Evolutionary conservation across 441 rosid genomes (phyloP), one percentile per base, ranked within the genome.

Genomic region (Francoa sonchifolia): DNA sequence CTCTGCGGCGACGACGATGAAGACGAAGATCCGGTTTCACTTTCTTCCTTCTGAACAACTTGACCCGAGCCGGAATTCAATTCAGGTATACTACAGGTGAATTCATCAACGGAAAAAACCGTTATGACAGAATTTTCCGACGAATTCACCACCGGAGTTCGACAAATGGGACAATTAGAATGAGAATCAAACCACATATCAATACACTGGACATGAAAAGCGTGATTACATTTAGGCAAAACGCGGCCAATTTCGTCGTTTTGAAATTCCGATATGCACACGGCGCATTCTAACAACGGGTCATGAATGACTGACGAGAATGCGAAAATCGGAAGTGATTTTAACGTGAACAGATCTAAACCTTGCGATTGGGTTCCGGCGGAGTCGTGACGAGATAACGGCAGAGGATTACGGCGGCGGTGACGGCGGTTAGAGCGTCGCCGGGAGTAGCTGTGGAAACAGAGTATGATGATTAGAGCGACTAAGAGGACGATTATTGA

Each of bases 71-170:
- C n/a, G n/a, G n/a, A n/a, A n/a, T n/a, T n/a, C n/a, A n/a, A n/a
- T n/a, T n/a, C n/a, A n/a, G n/a, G n/a, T n/a, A n/a, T n/a, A n/a
- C n/a, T n/a, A n/a, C n/a, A n/a, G n/a, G n/a, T n/a, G n/a, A n/a
- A n/a, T n/a, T n/a, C n/a, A n/a, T n/a, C n/a, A n/a, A n/a, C n/a
- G n/a, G n/a, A n/a, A n/a, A n/a, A n/a, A n/a, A n/a, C n/a, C n/a
- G n/a, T n/a, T n/a, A n/a, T n/a, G n/a, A n/a, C n/a, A n/a, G n/a
- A n/a, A n/a, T n/a, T n/a, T n/a, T n/a, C n/a, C n/a, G n/a, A n/a
- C n/a, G n/a, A n/a, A n/a, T n/a, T n/a, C n/a, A n/a, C n/a, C n/a
- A 74, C 75, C 43, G 77, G 70, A 7, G 70, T 65, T 48, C 87
- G 61, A 37, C 87, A 78, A 36, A 74, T 54, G 5, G 87, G 87